A percentile compares a stretch with the other conserved stretches of the same genome.
Conservation (phyloP, 202 grass and related monocot genomes). For the Tripidium arundinaceum region DNA sequence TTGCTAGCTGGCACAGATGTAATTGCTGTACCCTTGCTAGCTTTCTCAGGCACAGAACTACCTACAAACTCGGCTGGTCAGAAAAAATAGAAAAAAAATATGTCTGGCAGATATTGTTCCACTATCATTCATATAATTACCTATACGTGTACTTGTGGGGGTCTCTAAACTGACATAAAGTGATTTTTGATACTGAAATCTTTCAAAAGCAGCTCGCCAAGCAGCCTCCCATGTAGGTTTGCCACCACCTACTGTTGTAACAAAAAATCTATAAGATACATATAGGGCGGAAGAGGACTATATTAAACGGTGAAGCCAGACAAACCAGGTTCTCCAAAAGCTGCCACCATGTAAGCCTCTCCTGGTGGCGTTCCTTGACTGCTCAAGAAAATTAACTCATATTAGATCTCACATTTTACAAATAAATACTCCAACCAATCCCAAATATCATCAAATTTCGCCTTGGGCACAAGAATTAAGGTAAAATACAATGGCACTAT, state of each 20-base stretch:
- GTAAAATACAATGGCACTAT: background rate
- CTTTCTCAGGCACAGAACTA: conserved; percentile 38
- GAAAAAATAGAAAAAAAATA: background rate
- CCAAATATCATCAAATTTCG: background rate
- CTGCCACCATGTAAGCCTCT: conserved; percentile 91
- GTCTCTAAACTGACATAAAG: conserved; percentile 52
- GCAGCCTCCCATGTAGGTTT: conserved; percentile 70
- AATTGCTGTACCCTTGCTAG: conserved; percentile 14
- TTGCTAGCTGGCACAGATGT: conserved; percentile 41
- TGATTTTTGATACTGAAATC: conserved; percentile 67
- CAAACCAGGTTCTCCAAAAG: conserved; percentile 91
- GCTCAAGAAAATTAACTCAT: conserved; percentile 41
- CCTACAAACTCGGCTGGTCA: conserved; percentile 36
- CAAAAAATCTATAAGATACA: conserved; percentile 7
- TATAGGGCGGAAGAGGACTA: background rate
- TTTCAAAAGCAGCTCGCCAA: conserved; percentile 65
- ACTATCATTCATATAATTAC: conserved; percentile 38
- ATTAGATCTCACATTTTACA: conserved; percentile 18
- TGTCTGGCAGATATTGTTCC: background rate
- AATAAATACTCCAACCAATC: background rate
- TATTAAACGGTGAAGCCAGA: conserved; percentile 24
- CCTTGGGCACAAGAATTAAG: background rate
- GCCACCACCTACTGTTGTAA: conserved; percentile 44
- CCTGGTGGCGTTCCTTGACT: conserved; percentile 86
- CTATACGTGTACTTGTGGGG: conserved; percentile 52